Evolutionary conservation across 2,329 filamentous ascomycete species (phyloP), one percentile per base, ranked within the genome.

Genomic region (Ampelomyces quisqualis): DNA sequence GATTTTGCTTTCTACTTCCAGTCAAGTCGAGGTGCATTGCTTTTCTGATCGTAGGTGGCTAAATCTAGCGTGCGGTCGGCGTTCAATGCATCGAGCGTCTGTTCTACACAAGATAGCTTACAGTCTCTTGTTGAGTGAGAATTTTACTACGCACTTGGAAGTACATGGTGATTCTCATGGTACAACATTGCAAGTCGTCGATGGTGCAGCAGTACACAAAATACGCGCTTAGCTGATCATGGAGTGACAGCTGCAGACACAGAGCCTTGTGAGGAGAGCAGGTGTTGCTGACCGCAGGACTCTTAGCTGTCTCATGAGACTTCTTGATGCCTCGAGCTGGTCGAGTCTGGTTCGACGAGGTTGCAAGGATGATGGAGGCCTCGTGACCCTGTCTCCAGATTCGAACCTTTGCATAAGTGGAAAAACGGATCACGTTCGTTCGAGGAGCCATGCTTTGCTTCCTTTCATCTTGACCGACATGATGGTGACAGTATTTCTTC

Each of bases 131-230:
- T n/a, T n/a, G n/a, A n/a, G n/a, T n/a, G n/a, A n/a, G n/a, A n/a
- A n/a, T n/a, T n/a, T n/a, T n/a, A n/a, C n/a, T n/a, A n/a, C n/a
- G n/a, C n/a, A n/a, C n/a, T n/a, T n/a, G n/a, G n/a, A n/a, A n/a
- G n/a, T n/a, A n/a, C n/a, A n/a, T n/a, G n/a, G n/a, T n/a, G n/a
- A 18, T 18, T 39, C 15, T 13, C 19, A 35, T 41, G 22, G 14
- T 45, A 43, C 29, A 40, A 45, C 27, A 6, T 7, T 11, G 4
- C 19, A 11, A 31, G 7, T 18, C 10, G 22, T 17, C 21, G 15
- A 20, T 22, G 21, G 23, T 35, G 21, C 10, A 15, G 33, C 23
- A 27, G 27, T 26, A 18, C 33, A 27, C 14, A 21, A 32, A 15
- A 7, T 20, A n/a, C 22, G n/a, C 11, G 11, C 33, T n/a, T 26